phyloP scores from a whole-genome alignment of 257 asterid genomes.

The Parsonsia alboflavescens region DNA sequence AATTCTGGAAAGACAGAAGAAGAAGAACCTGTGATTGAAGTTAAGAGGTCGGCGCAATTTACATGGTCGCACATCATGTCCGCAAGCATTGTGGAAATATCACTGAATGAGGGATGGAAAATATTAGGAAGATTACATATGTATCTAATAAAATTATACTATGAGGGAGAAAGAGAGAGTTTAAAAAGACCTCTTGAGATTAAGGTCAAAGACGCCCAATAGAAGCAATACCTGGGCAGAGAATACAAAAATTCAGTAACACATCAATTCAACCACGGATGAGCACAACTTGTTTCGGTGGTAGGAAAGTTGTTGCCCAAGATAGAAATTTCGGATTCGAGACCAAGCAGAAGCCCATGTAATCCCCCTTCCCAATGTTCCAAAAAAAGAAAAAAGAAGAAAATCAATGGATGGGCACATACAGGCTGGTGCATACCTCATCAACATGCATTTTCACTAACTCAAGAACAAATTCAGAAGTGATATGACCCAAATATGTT shows the following conservation, averaged over 20 bases:
- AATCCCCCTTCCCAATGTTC: too few relatives aligned
- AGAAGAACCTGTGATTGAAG: conserved; percentile 69
- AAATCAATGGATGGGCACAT: neutral
- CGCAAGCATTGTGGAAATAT: conserved; percentile 51
- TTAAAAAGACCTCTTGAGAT: conserved; percentile 67
- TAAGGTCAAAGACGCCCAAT: conserved; percentile 84
- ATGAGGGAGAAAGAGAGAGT: conserved; percentile 11
- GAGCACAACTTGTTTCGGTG: too few relatives aligned
- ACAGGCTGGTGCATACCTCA: conserved; percentile 50
- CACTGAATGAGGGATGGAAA: conserved; percentile 37
- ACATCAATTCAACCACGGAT: conserved; percentile 15
- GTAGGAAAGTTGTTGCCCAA: too few relatives aligned
- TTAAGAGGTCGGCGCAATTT: conserved; percentile 65
- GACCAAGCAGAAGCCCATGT: too few relatives aligned
- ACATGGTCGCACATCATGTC: conserved; percentile 78
- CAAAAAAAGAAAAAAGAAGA: too few relatives aligned
- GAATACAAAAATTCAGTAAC: conserved; percentile 17
- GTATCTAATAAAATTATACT: neutral
- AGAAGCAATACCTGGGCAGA: conserved; percentile 56
- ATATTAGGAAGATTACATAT: conserved; percentile 19
- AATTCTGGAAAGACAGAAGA: neutral
- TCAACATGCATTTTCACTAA: conserved; percentile 71
- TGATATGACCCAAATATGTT: conserved; percentile 75
- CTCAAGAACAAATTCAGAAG: conserved; percentile 56
- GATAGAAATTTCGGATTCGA: too few relatives aligned